Conservation (phyloP, 306 rosid genomes). For the Oemleria cerasiformis region DNA sequence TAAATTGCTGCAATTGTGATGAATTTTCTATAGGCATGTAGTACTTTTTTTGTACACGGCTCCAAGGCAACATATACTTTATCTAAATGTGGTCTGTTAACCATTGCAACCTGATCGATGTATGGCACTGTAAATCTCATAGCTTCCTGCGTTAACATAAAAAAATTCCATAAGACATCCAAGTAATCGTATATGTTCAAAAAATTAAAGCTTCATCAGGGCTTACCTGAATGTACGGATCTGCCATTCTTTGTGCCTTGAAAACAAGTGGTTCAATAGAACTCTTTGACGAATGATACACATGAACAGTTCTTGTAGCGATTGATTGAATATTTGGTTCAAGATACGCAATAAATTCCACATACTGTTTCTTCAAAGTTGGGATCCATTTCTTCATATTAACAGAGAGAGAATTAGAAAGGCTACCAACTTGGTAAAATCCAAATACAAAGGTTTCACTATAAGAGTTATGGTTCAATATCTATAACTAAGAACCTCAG, state of each 20-base stretch:
- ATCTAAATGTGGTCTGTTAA: conserved; percentile 26
- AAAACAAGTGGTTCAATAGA: conserved; percentile 22
- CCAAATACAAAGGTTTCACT: not conserved
- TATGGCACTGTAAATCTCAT: conserved; percentile 21
- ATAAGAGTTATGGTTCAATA: not conserved
- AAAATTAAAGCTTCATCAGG: not conserved
- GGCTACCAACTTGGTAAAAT: not conserved
- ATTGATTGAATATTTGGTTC: conserved; percentile 22
- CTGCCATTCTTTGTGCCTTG: conserved; percentile 17
- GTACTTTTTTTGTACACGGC: conserved; percentile 1
- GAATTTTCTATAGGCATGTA: conserved; percentile 15
- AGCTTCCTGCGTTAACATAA: conserved; percentile 30
- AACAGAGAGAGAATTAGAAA: conserved; percentile 1
- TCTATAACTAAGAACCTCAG: not conserved
- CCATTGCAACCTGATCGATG: conserved; percentile 17
- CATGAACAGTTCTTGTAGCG: conserved; percentile 24
- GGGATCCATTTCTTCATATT: conserved; percentile 39
- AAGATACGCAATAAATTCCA: conserved; percentile 21
- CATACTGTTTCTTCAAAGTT: conserved; percentile 27
- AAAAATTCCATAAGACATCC: not conserved
- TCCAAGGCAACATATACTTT: conserved; percentile 16
- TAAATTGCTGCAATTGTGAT: conserved; percentile 21
- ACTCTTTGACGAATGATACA: conserved; percentile 29
- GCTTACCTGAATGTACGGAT: conserved; percentile 28
- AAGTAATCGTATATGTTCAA: not conserved